These are phyloP conservation scores for Lactarius evosmus DNA, from an alignment of 768 basidiomycete species.

Conservation along the genomic window DNA sequence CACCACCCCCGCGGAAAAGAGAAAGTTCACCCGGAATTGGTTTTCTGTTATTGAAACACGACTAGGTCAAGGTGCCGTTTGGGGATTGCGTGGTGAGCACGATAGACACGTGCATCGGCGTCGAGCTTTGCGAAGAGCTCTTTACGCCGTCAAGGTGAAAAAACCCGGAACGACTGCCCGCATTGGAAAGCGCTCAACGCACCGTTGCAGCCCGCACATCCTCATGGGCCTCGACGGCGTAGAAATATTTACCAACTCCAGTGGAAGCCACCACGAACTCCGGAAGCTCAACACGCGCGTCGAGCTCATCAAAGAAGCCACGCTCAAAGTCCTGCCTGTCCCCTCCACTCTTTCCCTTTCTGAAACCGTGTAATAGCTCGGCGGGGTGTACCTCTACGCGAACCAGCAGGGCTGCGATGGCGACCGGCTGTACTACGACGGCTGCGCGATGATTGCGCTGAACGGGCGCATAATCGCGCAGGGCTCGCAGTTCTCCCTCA, in stretches of 20 bases:
- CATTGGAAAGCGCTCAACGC: neutral
- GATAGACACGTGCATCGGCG: conserved; percentile 90
- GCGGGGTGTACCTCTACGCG: conserved; percentile 95
- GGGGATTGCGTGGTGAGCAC: conserved; percentile 95
- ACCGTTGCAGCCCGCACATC: conserved; percentile 77
- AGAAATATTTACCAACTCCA: conserved; percentile 98
- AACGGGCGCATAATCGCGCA: conserved; percentile 93
- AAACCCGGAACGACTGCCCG: neutral
- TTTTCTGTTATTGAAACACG: neutral
- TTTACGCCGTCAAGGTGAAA: conserved; percentile 93
- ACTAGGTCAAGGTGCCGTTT: conserved; percentile 84
- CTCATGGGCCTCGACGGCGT: conserved; percentile 98
- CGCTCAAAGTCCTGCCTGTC: conserved; percentile 63
- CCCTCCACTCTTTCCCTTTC: neutral
- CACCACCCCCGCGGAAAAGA: neutral
- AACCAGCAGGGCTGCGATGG: conserved; percentile 99
- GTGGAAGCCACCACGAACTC: conserved; percentile 96
- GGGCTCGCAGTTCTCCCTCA: conserved; percentile 93
- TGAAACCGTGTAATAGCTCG: conserved; percentile 53
- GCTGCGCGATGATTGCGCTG: conserved; percentile 92
- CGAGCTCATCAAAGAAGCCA: conserved; percentile 96
- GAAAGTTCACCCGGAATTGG: too few relatives aligned
- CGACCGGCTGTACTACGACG: conserved; percentile 96
- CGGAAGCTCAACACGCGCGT: conserved; percentile 91
- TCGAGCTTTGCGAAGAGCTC: conserved; percentile 95